These are phyloP conservation scores for Cystobasidiaceae sp. DNA, from an alignment of 1,284 basidiomycete genomes.

Conservation along the genomic window DNA sequence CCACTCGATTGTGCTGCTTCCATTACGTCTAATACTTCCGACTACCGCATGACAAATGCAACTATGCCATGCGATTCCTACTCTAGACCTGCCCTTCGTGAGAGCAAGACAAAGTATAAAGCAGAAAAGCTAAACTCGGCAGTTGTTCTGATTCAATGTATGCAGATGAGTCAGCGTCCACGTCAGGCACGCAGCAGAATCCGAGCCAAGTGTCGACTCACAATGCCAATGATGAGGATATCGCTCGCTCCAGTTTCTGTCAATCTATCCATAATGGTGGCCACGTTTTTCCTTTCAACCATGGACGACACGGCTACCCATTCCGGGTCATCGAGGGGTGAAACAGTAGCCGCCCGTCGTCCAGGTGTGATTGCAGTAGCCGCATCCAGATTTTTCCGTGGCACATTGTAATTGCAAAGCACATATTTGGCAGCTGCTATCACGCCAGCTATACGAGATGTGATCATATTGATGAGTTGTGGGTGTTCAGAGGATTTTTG, in stretches of 20 bases:
- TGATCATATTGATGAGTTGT: slow-evolving; percentile 69
- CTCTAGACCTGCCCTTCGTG: too few species aligned
- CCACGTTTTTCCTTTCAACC: slow-evolving; percentile 81
- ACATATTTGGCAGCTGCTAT: slow-evolving; percentile 85
- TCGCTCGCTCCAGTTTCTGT: slow-evolving; percentile 74
- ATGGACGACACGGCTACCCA: slow-evolving; percentile 93
- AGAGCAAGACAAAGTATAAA: background rate
- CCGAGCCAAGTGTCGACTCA: slow-evolving; percentile 54
- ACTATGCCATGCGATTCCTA: too few species aligned
- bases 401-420: slow-evolving; percentile 86
- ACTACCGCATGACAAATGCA: too few species aligned
- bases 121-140: slow-evolving; percentile 1
- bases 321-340: slow-evolving; percentile 66
- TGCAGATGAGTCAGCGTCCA: background rate
- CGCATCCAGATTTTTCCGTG: slow-evolving; percentile 57
- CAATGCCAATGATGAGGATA: slow-evolving; percentile 80
- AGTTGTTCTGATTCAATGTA: slow-evolving; percentile 2
- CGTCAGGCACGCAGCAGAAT: background rate
- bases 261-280: slow-evolving; percentile 84
- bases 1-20: too few species aligned
- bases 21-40: too few species aligned
- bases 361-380: slow-evolving; percentile 81
- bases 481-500: slow-evolving; percentile 43
- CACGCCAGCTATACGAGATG: slow-evolving; percentile 84
- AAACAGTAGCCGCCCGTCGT: slow-evolving; percentile 81